A percentile compares a stretch with the other conserved stretches of the same genome.
Evolutionary conservation across 225 moss, liverwort and hornwort genomes (phyloP).

Genomic region (Climacium dendroides): DNA sequence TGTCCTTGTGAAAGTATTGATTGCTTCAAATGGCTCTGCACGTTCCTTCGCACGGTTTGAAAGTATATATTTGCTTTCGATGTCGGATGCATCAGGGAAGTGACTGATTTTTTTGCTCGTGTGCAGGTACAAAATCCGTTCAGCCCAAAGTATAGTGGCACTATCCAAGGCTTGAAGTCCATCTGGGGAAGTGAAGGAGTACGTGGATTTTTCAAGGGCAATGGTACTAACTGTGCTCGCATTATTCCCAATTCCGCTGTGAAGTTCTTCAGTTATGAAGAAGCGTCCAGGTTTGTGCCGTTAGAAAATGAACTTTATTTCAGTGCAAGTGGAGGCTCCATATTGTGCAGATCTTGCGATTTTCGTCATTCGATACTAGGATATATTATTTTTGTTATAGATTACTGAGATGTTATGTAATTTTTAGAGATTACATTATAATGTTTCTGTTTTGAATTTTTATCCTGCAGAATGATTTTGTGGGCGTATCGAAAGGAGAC

Average conservation of each 20-base stretch:
- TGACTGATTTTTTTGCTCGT: neutral
- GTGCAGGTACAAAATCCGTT: slow-evolving; percentile 90
- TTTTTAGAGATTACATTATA: neutral
- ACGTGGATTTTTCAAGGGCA: slow-evolving; percentile 87
- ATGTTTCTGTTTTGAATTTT: neutral
- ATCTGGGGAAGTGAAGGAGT: slow-evolving; percentile 77
- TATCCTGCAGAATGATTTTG: slow-evolving; percentile 54
- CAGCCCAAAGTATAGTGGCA: slow-evolving; percentile 90
- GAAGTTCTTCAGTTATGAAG: slow-evolving; percentile 97
- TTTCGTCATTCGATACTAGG: neutral
- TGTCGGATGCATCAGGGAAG: neutral
- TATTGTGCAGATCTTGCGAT: neutral
- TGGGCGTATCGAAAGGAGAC: slow-evolving; percentile 81
- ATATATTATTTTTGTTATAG: neutral
- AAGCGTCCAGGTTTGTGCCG: slow-evolving; percentile 72
- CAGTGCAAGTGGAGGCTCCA: neutral
- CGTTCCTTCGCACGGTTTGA: neutral
- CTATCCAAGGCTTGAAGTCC: slow-evolving; percentile 74
- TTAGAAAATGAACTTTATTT: neutral
- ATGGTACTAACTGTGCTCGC: slow-evolving; percentile 94
- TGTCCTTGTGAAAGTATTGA: neutral
- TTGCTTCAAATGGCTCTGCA: neutral
- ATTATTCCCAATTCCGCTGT: slow-evolving; percentile 96
- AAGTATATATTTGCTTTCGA: neutral
- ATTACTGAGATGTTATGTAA: neutral